Percentiles rank a stretch among this genome's conserved stretches.
These are phyloP conservation scores for Hemileccinum hortonii DNA, from an alignment of 1,284 basidiomycete species.

Conservation along the genomic window DNA sequence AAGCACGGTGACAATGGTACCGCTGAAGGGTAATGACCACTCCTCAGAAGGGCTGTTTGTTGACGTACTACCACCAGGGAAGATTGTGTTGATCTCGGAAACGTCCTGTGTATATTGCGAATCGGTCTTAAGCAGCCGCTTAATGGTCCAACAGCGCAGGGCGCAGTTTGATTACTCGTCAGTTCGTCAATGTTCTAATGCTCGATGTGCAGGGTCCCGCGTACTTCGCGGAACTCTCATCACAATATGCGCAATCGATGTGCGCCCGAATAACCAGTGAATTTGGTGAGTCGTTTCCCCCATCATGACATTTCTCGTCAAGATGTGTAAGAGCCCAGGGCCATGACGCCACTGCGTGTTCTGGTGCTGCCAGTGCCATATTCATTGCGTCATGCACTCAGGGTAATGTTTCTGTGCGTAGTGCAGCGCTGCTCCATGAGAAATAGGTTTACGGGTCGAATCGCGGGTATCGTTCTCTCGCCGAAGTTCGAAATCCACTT, in stretches of 20 bases:
- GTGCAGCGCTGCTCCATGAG: slow-evolving; percentile 16
- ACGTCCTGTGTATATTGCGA: neutral
- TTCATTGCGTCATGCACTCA: slow-evolving; percentile 15
- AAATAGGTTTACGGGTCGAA: slow-evolving; percentile 13
- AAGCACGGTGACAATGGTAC: neutral
- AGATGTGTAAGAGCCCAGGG: slow-evolving; percentile 14
- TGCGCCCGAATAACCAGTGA: slow-evolving; percentile 12
- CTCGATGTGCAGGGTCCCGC: neutral
- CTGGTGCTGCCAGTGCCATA: slow-evolving; percentile 10
- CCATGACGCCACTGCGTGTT: slow-evolving; percentile 29
- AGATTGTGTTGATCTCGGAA: slow-evolving; percentile 7
- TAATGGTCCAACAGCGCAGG: neutral
- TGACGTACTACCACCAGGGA: slow-evolving; percentile 3
- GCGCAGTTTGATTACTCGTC: neutral
- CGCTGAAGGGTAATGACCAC: neutral
- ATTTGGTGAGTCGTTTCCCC: slow-evolving; percentile 19
- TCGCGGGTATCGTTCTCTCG: neutral
- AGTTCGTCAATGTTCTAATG: neutral
- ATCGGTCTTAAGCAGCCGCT: neutral
- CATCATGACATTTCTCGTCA: slow-evolving; percentile 10
- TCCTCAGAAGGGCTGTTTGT: neutral
- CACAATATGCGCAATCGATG: neutral
- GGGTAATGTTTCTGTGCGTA: slow-evolving; percentile 23
- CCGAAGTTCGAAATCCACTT: neutral
- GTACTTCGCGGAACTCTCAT: neutral